Evolutionary conservation across 176 grass and related monocot genomes (phyloP).

Genomic region (Chrysopogon serrulatus): DNA sequence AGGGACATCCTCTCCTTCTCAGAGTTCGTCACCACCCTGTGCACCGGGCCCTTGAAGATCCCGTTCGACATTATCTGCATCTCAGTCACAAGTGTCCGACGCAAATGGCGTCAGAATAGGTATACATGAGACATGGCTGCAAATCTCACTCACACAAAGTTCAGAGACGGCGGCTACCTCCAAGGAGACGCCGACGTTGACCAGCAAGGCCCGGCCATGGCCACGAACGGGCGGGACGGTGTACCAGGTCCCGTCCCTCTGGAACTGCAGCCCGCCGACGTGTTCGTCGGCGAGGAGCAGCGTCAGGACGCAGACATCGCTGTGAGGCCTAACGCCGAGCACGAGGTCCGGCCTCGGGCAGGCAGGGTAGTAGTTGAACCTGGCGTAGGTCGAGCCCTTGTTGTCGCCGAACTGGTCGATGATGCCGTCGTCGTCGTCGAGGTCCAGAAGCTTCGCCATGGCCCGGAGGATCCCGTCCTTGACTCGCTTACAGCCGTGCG

Average conservation of each 20-base stretch:
- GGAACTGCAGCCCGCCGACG: constrained; percentile 47
- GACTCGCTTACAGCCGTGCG: constrained; percentile 16
- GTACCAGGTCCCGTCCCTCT: constrained; percentile 44
- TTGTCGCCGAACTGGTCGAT: constrained; percentile 11
- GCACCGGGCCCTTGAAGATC: constrained; percentile 29
- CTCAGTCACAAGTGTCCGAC: not conserved
- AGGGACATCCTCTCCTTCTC: constrained; percentile 39
- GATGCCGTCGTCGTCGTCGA: constrained; percentile 28
- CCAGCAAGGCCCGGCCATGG: constrained; percentile 14
- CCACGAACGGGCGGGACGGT: not conserved
- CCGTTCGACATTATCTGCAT: constrained; percentile 63
- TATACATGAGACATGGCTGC: not conserved
- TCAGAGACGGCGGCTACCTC: constrained; percentile 33
- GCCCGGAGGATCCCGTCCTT: constrained; percentile 16
- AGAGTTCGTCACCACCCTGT: constrained; percentile 40
- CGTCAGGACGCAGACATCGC: constrained; percentile 35
- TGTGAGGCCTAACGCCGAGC: constrained; percentile 50
- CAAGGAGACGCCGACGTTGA: constrained; percentile 39
- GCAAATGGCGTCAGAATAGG: not conserved
- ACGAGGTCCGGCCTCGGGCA: constrained; percentile 51
- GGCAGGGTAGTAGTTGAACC: constrained; percentile 50
- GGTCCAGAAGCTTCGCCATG: constrained; percentile 25
- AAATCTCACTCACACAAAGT: not conserved
- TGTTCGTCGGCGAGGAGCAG: constrained; percentile 48
- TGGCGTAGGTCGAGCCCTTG: constrained; percentile 6